Conservation (phyloP, 768 basidiomycete genomes). For the Podaxis sp. region DNA sequence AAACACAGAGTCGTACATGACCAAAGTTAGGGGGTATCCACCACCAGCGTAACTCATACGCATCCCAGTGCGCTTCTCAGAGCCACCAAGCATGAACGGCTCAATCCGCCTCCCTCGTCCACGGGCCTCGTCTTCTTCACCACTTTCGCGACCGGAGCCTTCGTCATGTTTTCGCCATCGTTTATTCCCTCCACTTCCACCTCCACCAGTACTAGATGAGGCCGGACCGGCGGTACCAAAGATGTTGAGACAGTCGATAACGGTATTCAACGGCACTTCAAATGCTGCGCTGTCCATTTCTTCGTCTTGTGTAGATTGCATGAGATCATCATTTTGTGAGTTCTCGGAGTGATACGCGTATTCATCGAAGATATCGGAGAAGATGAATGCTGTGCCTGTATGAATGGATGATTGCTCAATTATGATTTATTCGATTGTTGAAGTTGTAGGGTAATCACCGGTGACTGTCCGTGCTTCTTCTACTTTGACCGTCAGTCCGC, state of each 20-base stretch:
- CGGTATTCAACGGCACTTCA: constrained; percentile 79
- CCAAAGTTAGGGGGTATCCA: constrained; percentile 75
- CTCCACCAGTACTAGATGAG: constrained; percentile 24
- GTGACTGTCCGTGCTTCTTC: constrained; percentile 83
- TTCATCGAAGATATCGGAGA: constrained; percentile 15
- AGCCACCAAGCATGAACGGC: constrained; percentile 50
- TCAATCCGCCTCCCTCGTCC: constrained; percentile 51
- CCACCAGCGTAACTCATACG: constrained; percentile 78
- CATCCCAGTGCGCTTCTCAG: constrained; percentile 78
- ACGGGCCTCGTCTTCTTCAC: constrained; percentile 36
- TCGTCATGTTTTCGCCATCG: constrained; percentile 50
- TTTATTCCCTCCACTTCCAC: constrained; percentile 36
- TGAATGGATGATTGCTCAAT: neutral
- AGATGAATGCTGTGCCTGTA: neutral
- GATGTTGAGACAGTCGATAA: constrained; percentile 91
- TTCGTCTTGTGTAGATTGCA: constrained; percentile 18
- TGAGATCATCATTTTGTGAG: constrained; percentile 16
- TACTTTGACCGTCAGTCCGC: constrained; percentile 75
- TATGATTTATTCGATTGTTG: neutral
- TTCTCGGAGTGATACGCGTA: constrained; percentile 22
- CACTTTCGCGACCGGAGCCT: constrained; percentile 43
- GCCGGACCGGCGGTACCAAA: constrained; percentile 77
- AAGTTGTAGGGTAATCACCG: constrained; percentile 45
- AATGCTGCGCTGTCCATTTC: constrained; percentile 50
- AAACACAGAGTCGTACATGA: constrained; percentile 59